Base-by-base conservation (phyloP, 1,284 basidiomycete species). In the Sporisorium sorghi region DNA sequence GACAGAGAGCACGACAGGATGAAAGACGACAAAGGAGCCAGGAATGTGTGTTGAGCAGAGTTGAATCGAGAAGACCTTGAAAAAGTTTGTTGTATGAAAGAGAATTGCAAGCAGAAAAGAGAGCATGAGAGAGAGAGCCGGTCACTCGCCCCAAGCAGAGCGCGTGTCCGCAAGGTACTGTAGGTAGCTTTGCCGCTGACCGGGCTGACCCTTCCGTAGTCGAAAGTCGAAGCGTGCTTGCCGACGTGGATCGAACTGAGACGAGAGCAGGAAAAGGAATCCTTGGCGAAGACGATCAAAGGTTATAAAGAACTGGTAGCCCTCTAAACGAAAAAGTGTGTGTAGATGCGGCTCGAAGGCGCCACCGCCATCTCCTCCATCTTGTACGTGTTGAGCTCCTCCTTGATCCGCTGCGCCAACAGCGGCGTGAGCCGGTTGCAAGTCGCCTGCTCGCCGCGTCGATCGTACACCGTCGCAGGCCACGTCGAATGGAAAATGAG, bases 281-380 rank as follows among this genome's bases (percentile, higher is more conserved):
- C 28, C 32, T 32, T 28, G 40, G 12, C n/a, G n/a, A n/a, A n/a
- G n/a, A n/a, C n/a, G n/a, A n/a, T n/a, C n/a, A n/a, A n/a, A n/a
- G n/a, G n/a, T n/a, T n/a, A n/a, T n/a, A n/a, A n/a, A n/a, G n/a
- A n/a, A n/a, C n/a, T n/a, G n/a, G n/a, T n/a, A n/a, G n/a, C 12
- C 26, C 2, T n/a, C 55, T 54, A 82, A 28, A 82, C 80, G 56
- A 82, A 82, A 51, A 82, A 82, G 73, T 82, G 80, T 10, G 80
- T 82, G 58, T 83, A 77, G 64, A 84, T 77, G n/a, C 83, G 80
- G 32, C 80, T 82, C 39, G 73, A 66, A 14, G 82, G 73, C 23
- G 97, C 94, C 67, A 97, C 93, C 83, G 94, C 93, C 94, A 97
- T 97, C 87, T 95, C 93, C 86, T 97, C 94, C 91, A 97, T 93